Evolutionary conservation across 345 rosid genomes (phyloP), one percentile per base, ranked within the genome.

Genomic region (Eucalyptus sideroxylon): DNA sequence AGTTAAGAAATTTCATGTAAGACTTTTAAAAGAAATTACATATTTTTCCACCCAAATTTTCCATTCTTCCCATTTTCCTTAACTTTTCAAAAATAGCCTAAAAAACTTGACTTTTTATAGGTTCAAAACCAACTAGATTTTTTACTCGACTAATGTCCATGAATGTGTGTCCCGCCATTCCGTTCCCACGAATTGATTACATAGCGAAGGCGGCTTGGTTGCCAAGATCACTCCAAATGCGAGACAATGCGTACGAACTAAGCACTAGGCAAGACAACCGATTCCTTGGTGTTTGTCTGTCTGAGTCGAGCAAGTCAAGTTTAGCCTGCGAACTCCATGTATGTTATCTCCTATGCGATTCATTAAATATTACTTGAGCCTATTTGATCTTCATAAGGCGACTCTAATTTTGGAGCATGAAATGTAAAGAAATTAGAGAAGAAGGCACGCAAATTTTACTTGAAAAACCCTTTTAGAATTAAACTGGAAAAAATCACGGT

Each of bases 401-500:
- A 56, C 60, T 56, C 27, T 21, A 56, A 0, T 21, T 55, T 55
- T 3, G n/a, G 65, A 59, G 0, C n/a, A 26, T 59, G n/a, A 26
- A 59, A 26, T 26, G 67, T 9, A 59, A 59, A 59, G n/a, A 27
- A 12, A 62, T 13, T 7, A 62, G 16, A 60, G 67, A 62, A 62
- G 72, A 30, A 62, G 72, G 31, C 34, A 30, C 3, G 34, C 2
- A 14, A 30, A 30, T 69, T 69, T 31, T 69, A 16, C 6, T 8
- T 16, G 81, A 4, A 69, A 34, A 69, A 31, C 24, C 2, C 13
- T 9, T 17, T 69, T 1, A 34, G 13, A 31, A 34, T 69, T 11
- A 34, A 10, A 69, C 0, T 1, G 40, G 26, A 17, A 34, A 69
- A 34, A 5, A 9, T 19, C 4, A 16, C 0, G 2, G 5, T 34